Percentiles rank a stretch among this genome's conserved stretches.
Evolutionary conservation across 805 yeast genomes (phyloP).

Genomic region (Phaffomyces thermotolerans): DNA sequence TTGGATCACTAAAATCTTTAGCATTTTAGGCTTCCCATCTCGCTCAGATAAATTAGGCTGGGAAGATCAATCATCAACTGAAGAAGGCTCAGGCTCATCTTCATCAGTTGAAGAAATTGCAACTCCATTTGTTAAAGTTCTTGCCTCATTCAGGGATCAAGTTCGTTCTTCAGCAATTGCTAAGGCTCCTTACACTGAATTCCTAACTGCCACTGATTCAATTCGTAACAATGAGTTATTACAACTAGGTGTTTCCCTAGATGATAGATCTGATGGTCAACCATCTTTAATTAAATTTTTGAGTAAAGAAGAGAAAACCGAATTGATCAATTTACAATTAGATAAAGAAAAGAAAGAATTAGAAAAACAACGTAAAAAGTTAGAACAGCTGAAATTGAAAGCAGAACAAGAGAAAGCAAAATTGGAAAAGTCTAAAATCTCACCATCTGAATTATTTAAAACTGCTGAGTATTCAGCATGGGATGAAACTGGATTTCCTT

Average conservation of each 20-base stretch:
- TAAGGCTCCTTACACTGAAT: constrained; percentile 38
- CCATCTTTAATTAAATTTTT: constrained; percentile 82
- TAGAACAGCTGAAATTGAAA: constrained; percentile 45
- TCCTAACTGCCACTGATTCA: constrained; percentile 66
- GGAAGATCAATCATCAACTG: constrained; percentile 35
- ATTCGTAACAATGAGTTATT: constrained; percentile 68
- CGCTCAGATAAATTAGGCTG: constrained; percentile 76
- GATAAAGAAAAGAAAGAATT: constrained; percentile 48
- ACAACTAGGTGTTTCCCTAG: constrained; percentile 74
- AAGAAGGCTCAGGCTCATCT: background rate
- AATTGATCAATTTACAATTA: constrained; percentile 47
- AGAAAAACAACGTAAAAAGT: constrained; percentile 52
- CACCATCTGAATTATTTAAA: constrained; percentile 71
- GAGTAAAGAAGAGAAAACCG: constrained; percentile 59
- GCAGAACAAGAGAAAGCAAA: constrained; percentile 60
- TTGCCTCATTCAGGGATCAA: constrained; percentile 75
- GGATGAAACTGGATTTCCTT: constrained; percentile 84
- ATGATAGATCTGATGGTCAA: constrained; percentile 74
- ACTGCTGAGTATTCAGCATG: constrained; percentile 59
- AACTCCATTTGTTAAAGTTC: constrained; percentile 71
- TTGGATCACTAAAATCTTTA: constrained; percentile 66
- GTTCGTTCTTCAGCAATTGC: constrained; percentile 71
- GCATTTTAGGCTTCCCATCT: constrained; percentile 67
- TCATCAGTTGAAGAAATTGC: constrained; percentile 52
- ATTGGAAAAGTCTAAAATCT: constrained; percentile 55